phyloP scores from a whole-genome alignment of 176 grass and related monocot species.

The Cymbopogon citratus region DNA sequence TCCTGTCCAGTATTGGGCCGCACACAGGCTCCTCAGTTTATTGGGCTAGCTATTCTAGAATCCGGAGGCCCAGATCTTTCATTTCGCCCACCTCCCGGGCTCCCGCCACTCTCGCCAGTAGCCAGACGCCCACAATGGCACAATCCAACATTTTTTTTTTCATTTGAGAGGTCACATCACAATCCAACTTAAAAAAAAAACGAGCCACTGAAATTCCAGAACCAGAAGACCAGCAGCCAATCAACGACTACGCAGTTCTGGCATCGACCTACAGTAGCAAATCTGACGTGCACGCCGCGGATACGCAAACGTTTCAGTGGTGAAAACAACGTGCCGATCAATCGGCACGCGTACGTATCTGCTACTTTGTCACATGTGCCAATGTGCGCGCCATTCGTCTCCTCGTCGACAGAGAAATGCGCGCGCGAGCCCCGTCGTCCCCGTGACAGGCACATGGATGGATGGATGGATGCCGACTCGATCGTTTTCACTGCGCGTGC shows the following conservation, averaged over 20 bases:
- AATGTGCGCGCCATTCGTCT: neutral
- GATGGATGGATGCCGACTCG: neutral
- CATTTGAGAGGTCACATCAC: too few relatives aligned
- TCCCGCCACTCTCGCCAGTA: neutral
- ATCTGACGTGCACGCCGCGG: neutral
- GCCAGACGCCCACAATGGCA: too few relatives aligned
- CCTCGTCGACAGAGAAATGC: neutral
- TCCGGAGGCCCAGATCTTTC: neutral
- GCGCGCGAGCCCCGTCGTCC: neutral
- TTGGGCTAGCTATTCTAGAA: neutral
- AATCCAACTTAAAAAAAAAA: neutral
- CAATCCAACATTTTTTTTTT: too few relatives aligned
- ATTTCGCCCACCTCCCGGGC: neutral
- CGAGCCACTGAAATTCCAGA: neutral
- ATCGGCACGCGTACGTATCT: neutral
- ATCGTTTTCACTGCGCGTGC: neutral
- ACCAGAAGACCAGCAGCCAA: neutral
- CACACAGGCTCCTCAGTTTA: neutral
- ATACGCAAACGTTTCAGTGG: neutral
- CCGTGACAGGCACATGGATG: slow-evolving; percentile 9
- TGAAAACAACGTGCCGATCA: slow-evolving; percentile 15
- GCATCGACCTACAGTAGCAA: neutral
- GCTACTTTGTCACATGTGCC: neutral
- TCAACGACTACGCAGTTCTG: neutral
- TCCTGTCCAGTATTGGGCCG: neutral